Evolutionary conservation across 371 early-diverging fungal genomes (phyloP), one percentile per base, ranked within the genome.

Genomic region (Dichotomocladium elegans): DNA sequence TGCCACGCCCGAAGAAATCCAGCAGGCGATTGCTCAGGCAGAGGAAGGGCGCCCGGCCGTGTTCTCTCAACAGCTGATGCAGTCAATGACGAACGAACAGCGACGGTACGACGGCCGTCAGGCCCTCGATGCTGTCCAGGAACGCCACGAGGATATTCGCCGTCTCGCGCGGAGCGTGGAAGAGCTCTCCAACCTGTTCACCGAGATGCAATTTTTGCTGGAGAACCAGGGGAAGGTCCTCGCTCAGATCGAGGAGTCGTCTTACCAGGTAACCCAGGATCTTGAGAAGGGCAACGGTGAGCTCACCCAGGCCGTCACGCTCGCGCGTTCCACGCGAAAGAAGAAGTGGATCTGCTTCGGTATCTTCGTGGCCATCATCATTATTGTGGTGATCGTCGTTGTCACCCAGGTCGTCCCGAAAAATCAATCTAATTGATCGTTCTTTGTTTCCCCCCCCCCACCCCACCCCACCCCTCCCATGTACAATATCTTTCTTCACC

Each of bases 331-430:
- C 28, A 77, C 74, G 21, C 66, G 77, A 17, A 57, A 62, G 41
- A 77, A 77, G 64, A 77, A 77, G 54, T 77, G 71, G 69, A 77
- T 77, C 21, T 73, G 74, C 40, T 72, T 77, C 45, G 63, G 61
- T 60, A 73, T 77, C 35, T 63, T 66, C 48, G 47, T 61, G 2
- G 52, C 64, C 14, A 73, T 77, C 34, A n/a, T 77, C 29, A 67
- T 77, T 40, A 66, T 77, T 25, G 49, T 77, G 28, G 64, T 66
- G 19, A 71, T 77, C 46, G 60, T 77, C 14, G 40, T 77, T 11
- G 55, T 54, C 28, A 64, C 64, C 9, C 45, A 62, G n/a, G 53
- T 67, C n/a, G n/a, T n/a, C n/a, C n/a, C n/a, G n/a, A n/a, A n/a
- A n/a, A n/a, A n/a, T n/a, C n/a, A n/a, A n/a, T n/a, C n/a, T n/a